Conservation (phyloP, 495 filamentous ascomycete species). For the Penicillium pancosmium region DNA sequence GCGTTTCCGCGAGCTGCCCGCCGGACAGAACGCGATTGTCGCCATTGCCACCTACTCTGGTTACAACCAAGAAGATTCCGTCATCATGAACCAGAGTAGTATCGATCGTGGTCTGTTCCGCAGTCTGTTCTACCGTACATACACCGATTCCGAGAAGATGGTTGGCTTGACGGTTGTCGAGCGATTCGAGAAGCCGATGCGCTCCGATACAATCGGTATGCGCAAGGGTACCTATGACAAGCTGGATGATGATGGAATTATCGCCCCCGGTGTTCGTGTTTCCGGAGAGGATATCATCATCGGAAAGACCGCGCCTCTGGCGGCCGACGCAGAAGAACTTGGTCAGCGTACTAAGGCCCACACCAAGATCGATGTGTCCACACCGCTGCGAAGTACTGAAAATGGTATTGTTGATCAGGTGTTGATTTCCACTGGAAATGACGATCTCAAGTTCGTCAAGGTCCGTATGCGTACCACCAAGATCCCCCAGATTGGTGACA, state of each 20-base stretch:
- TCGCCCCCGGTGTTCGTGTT: slow-evolving; percentile 89
- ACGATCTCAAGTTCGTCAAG: slow-evolving; percentile 90
- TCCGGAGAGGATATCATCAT: slow-evolving; percentile 99
- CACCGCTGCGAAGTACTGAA: slow-evolving; percentile 90
- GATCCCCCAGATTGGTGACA: slow-evolving; percentile 97
- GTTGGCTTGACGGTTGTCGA: slow-evolving; percentile 89
- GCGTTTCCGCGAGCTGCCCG: slow-evolving; percentile 95
- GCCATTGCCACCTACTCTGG: slow-evolving; percentile 96
- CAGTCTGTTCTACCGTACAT: slow-evolving; percentile 96
- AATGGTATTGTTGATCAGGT: slow-evolving; percentile 96
- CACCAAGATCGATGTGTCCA: slow-evolving; percentile 92
- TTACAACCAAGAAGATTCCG: slow-evolving; percentile 99
- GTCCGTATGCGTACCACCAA: slow-evolving; percentile 97
- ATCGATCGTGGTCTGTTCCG: slow-evolving; percentile 97
- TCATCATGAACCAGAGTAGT: slow-evolving; percentile 99
- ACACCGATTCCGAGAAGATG: slow-evolving; percentile 93
- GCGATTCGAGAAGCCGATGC: slow-evolving; percentile 89
- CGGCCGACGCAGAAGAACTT: slow-evolving; percentile 88
- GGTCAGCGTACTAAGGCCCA: slow-evolving; percentile 88
- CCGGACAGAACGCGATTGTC: slow-evolving; percentile 97
- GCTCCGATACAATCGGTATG: slow-evolving; percentile 82
- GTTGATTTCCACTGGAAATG: slow-evolving; percentile 82
- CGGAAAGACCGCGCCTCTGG: slow-evolving; percentile 94
- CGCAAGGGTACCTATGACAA: slow-evolving; percentile 98
- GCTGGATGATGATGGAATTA: slow-evolving; percentile 91